These are phyloP conservation scores for Taxawa tesnikishii DNA, from an alignment of 2,329 filamentous ascomycete species.

Conservation along the genomic window DNA sequence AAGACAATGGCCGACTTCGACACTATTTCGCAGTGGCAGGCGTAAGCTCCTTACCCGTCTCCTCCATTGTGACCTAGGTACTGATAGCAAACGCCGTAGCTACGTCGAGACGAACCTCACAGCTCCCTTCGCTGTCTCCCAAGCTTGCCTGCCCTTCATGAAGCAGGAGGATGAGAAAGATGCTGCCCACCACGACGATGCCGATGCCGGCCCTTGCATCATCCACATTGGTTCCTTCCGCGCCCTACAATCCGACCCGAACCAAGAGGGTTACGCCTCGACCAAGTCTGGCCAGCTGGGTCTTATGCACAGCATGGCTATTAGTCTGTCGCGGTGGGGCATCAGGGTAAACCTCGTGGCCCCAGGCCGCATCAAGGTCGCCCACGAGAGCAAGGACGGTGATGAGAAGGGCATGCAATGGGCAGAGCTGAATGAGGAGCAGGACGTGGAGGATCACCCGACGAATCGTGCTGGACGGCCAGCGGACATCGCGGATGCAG, in stretches of 20 bases:
- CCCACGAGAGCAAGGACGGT: constrained; percentile 25
- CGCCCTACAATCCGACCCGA: constrained; percentile 33
- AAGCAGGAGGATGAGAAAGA: constrained; percentile 8
- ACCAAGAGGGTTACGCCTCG: constrained; percentile 37
- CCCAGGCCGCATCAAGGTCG: constrained; percentile 39
- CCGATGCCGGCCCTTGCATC: constrained; percentile 17
- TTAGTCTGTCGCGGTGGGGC: constrained; percentile 25
- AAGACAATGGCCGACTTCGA: constrained; percentile 18
- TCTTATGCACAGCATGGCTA: constrained; percentile 36
- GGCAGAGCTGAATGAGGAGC: constrained; percentile 26
- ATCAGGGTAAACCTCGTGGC: constrained; percentile 36
- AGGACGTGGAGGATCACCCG: constrained; percentile 34
- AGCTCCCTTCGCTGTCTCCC: constrained; percentile 17
- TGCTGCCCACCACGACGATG: constrained; percentile 9
- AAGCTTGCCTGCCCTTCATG: constrained; percentile 19
- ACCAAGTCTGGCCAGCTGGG: constrained; percentile 37
- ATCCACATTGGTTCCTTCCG: constrained; percentile 38
- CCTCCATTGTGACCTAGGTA: not conserved
- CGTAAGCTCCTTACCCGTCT: no score
- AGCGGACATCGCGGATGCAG: constrained; percentile 29
- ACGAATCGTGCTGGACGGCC: constrained; percentile 37
- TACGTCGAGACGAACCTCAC: constrained; percentile 27
- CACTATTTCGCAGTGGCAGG: constrained; percentile 23
- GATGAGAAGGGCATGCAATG: constrained; percentile 28
- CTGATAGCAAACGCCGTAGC: constrained; percentile 10